These are phyloP conservation scores for Rosa rugosa DNA, from an alignment of 306 rosid genomes.

Conservation along the genomic window DNA sequence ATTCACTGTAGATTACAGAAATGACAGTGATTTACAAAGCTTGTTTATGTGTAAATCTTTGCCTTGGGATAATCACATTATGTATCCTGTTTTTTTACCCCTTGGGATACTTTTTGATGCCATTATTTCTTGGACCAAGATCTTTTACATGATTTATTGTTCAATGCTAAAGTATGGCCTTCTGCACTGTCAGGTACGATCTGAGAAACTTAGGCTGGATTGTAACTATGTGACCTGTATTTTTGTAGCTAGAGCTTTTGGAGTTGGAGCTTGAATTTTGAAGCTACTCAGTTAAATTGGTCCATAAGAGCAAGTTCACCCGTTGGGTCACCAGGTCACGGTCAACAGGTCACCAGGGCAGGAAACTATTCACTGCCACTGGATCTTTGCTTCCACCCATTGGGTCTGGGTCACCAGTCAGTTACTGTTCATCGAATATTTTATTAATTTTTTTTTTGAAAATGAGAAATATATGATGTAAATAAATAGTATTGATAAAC, in stretches of 20 bases:
- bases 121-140: background rate
- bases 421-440: too few relatives aligned
- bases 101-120: background rate
- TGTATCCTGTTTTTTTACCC: background rate
- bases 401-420: too few relatives aligned
- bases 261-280: constrained; percentile 6
- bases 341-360: too few relatives aligned
- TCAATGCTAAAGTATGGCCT: background rate
- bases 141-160: background rate
- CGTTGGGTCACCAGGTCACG: too few relatives aligned
- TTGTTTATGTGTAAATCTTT: background rate
- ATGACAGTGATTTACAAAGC: background rate
- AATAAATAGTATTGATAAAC: too few relatives aligned
- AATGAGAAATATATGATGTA: too few relatives aligned
- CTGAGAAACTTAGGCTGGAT: background rate
- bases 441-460: too few relatives aligned
- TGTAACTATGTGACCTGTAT: constrained; percentile 1
- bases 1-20: background rate
- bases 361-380: too few relatives aligned
- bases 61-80: background rate
- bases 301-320: too few relatives aligned
- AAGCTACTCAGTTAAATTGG: background rate
- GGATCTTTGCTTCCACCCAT: too few relatives aligned
- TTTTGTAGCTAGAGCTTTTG: background rate
- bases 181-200: constrained; percentile 1